Conservation (phyloP, 2,329 filamentous ascomycete species). For the Paracorniculantispora psalliotae region DNA sequence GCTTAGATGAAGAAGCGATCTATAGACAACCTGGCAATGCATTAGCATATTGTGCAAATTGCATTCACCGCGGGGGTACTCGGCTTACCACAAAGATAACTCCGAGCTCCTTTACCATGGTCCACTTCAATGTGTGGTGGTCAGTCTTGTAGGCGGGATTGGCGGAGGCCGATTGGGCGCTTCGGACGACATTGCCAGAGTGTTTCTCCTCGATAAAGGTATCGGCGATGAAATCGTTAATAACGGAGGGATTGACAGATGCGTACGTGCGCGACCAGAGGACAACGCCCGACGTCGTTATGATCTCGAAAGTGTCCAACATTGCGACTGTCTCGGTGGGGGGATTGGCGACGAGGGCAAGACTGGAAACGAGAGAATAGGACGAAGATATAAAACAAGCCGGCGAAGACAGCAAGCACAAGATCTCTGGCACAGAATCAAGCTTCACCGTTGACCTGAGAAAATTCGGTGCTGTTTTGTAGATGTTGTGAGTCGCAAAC, state of each 20-base stretch:
- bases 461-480: background rate
- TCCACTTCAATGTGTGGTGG: conserved; percentile 93
- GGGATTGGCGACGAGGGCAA: conserved; percentile 7
- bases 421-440: background rate
- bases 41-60: background rate
- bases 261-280: conserved; percentile 90
- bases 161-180: conserved; percentile 51
- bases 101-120: conserved; percentile 83
- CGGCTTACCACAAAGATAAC: conserved; percentile 66
- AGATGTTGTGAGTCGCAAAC: conserved; percentile 1
- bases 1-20: conserved; percentile 86
- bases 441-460: background rate
- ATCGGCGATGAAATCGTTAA: conserved; percentile 93
- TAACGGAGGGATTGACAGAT: conserved; percentile 71
- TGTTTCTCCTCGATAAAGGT: conserved; percentile 96
- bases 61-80: conserved; percentile 17
- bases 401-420: background rate
- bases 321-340: conserved; percentile 43
- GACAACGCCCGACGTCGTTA: conserved; percentile 93
- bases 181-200: conserved; percentile 55
- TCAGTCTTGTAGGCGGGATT: conserved; percentile 82
- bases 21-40: conserved; percentile 75
- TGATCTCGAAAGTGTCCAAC: conserved; percentile 94
- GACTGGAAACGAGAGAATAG: background rate
- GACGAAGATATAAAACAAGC: background rate